Conservation (phyloP, 768 basidiomycete species). For the Ephemerocybe angulata region DNA sequence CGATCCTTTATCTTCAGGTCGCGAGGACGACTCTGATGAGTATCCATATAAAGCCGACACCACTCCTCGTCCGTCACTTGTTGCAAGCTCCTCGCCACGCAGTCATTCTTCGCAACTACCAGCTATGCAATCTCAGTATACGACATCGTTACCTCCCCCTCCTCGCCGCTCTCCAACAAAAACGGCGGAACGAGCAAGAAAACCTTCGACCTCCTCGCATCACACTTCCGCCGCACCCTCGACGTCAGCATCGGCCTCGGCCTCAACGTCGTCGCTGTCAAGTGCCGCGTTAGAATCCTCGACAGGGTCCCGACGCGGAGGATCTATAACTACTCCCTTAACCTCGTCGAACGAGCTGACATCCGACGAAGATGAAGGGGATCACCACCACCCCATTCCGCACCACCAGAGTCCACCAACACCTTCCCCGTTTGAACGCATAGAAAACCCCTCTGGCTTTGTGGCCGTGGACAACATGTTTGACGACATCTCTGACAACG, state of each 20-base stretch:
- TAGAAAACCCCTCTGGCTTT: constrained; percentile 20
- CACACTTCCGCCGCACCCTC: constrained; percentile 49
- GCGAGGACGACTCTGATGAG: constrained; percentile 38
- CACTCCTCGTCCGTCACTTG: constrained; percentile 49
- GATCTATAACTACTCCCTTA: constrained; percentile 30
- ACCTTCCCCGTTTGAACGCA: constrained; percentile 24
- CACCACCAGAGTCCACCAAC: constrained; percentile 17
- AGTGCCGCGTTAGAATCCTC: constrained; percentile 13
- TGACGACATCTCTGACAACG: constrained; percentile 31
- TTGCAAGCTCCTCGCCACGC: constrained; percentile 26
- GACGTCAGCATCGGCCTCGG: constrained; percentile 43
- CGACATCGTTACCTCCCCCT: constrained; percentile 1
- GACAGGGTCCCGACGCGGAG: constrained; percentile 19
- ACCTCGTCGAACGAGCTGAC: constrained; percentile 34
- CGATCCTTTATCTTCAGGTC: constrained; percentile 34
- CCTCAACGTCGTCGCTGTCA: constrained; percentile 41
- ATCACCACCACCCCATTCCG: constrained; percentile 31
- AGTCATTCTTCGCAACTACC: constrained; percentile 31
- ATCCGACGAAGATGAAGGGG: constrained; percentile 33
- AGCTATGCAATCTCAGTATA: background rate
- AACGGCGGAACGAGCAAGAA: constrained; percentile 7
- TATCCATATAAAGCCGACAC: constrained; percentile 34
- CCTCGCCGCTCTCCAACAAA: background rate
- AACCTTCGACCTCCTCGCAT: constrained; percentile 42
- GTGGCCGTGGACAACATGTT: constrained; percentile 40